Conservation (phyloP, 2,329 filamentous ascomycete species). For the Microcyclospora pomicola region DNA sequence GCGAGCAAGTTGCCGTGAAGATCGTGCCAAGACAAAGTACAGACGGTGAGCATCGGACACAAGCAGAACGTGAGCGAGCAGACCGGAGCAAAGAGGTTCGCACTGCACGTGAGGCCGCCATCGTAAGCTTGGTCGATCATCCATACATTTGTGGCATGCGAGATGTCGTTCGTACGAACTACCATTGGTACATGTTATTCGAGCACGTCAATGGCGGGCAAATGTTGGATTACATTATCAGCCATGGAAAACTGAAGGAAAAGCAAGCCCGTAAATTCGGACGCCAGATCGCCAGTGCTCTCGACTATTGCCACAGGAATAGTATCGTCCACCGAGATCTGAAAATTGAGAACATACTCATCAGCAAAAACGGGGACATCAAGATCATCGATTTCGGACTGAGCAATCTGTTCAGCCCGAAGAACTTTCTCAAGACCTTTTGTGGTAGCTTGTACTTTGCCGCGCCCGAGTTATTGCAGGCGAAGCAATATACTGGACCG, state of each 20-base stretch:
- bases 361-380: slow-evolving; percentile 97
- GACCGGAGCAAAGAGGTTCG: slow-evolving; percentile 95
- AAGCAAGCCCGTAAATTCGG: slow-evolving; percentile 97
- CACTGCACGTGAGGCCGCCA: slow-evolving; percentile 87
- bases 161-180: slow-evolving; percentile 88
- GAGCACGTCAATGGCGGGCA: slow-evolving; percentile 98
- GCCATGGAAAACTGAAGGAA: slow-evolving; percentile 91
- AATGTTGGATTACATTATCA: slow-evolving; percentile 99
- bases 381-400: slow-evolving; percentile 98
- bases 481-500: slow-evolving; percentile 84
- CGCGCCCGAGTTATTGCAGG: slow-evolving; percentile 84
- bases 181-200: slow-evolving; percentile 99
- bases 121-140: slow-evolving; percentile 85
- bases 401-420: slow-evolving; percentile 86
- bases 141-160: slow-evolving; percentile 93
- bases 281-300: slow-evolving; percentile 85
- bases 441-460: slow-evolving; percentile 97
- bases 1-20: slow-evolving; percentile 93
- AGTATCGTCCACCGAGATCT: slow-evolving; percentile 95
- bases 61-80: slow-evolving; percentile 68
- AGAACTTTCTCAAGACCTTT: slow-evolving; percentile 81
- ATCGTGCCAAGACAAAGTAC: slow-evolving; percentile 85
- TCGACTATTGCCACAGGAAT: slow-evolving; percentile 96
- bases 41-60: slow-evolving; percentile 57
- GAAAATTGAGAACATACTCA: slow-evolving; percentile 98